phyloP scores from a whole-genome alignment of 345 rosid genomes.

The Aegle marmelos region DNA sequence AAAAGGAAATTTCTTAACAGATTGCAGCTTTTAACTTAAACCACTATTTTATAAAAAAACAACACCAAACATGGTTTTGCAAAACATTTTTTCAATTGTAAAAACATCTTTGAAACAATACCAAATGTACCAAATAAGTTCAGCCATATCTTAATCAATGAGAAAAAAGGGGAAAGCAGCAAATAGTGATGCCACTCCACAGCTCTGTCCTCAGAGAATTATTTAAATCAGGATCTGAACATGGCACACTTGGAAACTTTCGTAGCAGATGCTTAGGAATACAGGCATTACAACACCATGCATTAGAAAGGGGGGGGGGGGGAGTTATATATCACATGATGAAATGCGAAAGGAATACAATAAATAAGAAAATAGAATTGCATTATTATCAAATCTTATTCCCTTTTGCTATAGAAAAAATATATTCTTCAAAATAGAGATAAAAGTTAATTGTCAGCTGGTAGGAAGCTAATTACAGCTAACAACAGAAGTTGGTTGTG shows the following conservation, averaged over 20 bases:
- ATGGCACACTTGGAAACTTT: background rate
- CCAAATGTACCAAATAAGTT: background rate
- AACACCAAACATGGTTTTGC: background rate
- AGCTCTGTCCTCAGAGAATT: background rate
- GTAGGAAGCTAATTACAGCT: conserved; percentile 28
- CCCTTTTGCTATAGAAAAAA: background rate
- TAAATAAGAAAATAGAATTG: conserved; percentile 1
- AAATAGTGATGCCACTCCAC: background rate
- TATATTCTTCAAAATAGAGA: background rate
- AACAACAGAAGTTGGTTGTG: conserved; percentile 25
- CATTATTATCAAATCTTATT: conserved; percentile 14
- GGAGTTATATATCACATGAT: conserved; percentile 8
- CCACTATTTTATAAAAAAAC: too few relatives aligned
- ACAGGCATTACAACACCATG: background rate
- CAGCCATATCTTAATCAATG: background rate
- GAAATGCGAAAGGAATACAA: conserved; percentile 10
- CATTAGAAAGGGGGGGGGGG: background rate
- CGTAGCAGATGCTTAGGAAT: conserved; percentile 6
- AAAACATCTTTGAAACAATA: background rate
- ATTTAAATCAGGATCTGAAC: background rate
- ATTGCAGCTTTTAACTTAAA: background rate
- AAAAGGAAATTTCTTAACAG: background rate
- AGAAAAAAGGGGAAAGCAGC: background rate
- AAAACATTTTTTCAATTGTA: background rate
- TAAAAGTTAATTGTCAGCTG: conserved; percentile 13